These are phyloP conservation scores for Nothopassalora personata DNA, from an alignment of 2,329 filamentous ascomycete species.

Conservation along the genomic window DNA sequence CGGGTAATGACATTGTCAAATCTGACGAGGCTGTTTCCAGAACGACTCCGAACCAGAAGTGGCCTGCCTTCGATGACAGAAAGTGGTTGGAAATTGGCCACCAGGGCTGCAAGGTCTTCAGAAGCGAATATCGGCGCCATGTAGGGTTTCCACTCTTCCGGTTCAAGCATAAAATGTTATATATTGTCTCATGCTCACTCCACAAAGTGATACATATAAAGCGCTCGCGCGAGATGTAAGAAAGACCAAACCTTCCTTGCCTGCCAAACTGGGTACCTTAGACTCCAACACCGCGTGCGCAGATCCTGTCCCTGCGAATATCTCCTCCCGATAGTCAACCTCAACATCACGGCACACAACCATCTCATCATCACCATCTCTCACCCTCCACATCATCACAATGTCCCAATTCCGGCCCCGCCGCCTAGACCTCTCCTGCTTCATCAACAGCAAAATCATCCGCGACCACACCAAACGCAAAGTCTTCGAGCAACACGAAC, in stretches of 20 bases:
- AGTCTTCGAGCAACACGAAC: constrained; percentile 79
- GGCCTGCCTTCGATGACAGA: constrained; percentile 14
- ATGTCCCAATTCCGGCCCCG: constrained; percentile 73
- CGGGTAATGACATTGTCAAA: neutral
- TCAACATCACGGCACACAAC: neutral
- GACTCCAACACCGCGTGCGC: neutral
- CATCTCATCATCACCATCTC: neutral
- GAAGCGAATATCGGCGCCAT: constrained; percentile 27
- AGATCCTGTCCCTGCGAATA: neutral
- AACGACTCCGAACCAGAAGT: constrained; percentile 16
- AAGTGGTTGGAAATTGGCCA: constrained; percentile 21
- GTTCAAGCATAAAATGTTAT: neutral
- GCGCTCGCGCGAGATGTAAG: neutral
- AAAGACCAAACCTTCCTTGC: neutral
- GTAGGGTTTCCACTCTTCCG: neutral
- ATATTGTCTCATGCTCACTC: neutral
- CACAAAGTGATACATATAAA: neutral
- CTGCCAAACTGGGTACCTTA: neutral
- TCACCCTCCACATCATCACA: constrained; percentile 5
- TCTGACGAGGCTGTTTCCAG: constrained; percentile 16
- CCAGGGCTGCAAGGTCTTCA: constrained; percentile 23
- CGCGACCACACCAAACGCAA: constrained; percentile 97
- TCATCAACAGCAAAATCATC: constrained; percentile 77
- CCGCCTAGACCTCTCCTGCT: constrained; percentile 83
- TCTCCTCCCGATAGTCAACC: neutral